Evolutionary conservation across 176 grass and related monocot species (phyloP).

Genomic region (Carex myosuroides): DNA sequence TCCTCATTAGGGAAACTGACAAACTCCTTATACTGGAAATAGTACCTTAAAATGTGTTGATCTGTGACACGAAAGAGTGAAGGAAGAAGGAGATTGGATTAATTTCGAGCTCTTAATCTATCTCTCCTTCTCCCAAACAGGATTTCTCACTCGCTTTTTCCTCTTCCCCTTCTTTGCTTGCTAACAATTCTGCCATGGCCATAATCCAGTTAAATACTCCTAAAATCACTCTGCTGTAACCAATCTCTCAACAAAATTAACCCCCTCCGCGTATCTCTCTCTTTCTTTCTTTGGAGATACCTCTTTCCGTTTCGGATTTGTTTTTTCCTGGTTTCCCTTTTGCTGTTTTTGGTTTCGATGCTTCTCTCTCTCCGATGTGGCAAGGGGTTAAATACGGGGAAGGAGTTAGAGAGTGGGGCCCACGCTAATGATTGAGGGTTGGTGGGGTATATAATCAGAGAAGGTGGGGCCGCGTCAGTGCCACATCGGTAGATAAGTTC

Average conservation of each 20-base stretch:
- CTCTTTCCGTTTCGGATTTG: neutral
- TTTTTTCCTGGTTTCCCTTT: neutral
- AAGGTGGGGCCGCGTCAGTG: neutral
- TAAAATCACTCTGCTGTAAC: neutral
- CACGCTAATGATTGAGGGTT: conserved; percentile 2
- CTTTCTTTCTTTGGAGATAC: neutral
- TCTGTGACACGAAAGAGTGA: neutral
- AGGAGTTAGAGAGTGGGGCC: neutral
- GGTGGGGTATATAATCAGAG: neutral
- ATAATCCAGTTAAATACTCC: conserved; percentile 8
- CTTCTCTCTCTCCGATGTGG: conserved; percentile 2
- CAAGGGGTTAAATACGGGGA: neutral
- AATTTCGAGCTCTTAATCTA: neutral
- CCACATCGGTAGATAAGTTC: neutral
- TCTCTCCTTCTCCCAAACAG: conserved; percentile 28
- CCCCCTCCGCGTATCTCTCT: neutral
- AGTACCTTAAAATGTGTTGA: neutral
- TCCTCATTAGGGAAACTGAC: neutral
- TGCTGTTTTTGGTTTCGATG: neutral
- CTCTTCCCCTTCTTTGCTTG: conserved; percentile 8
- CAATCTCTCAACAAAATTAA: conserved; percentile 18
- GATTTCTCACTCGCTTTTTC: neutral
- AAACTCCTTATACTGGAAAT: neutral
- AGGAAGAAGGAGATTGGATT: neutral
- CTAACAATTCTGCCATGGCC: conserved; percentile 14